Conservation (phyloP, 768 basidiomycete genomes). For the Terana coerulea region DNA sequence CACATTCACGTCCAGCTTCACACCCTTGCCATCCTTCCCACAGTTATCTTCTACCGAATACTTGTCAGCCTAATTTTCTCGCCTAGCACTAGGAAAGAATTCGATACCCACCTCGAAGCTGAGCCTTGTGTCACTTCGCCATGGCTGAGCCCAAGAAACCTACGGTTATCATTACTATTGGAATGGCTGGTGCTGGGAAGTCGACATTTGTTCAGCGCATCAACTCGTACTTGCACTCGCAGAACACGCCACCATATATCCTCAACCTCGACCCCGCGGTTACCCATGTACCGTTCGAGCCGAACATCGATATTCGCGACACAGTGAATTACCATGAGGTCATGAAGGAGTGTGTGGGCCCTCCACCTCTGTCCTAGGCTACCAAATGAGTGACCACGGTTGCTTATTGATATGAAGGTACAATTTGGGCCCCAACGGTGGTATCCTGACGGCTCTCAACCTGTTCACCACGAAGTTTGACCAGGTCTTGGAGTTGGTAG, state of each 20-base stretch:
- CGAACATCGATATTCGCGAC: conserved; percentile 97
- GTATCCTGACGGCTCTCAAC: conserved; percentile 95
- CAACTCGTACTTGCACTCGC: conserved; percentile 84
- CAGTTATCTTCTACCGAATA: background rate
- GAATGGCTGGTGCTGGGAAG: conserved; percentile 97
- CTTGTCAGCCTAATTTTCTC: background rate
- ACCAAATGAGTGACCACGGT: conserved; percentile 8
- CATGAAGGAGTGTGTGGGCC: conserved; percentile 92
- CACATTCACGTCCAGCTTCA: too few species aligned
- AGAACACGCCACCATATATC: conserved; percentile 79
- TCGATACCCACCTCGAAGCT: background rate
- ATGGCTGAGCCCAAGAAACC: conserved; percentile 47
- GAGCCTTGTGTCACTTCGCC: background rate
- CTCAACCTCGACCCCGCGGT: conserved; percentile 98
- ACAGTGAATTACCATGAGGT: conserved; percentile 97
- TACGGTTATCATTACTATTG: conserved; percentile 83
- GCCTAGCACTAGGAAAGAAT: background rate
- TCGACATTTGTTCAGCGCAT: conserved; percentile 96
- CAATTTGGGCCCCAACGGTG: conserved; percentile 97
- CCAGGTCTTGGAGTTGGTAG: conserved; percentile 87
- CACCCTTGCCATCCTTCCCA: too few species aligned
- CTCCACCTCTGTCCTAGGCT: conserved; percentile 18
- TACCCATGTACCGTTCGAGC: conserved; percentile 83
- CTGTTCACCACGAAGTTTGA: conserved; percentile 99
- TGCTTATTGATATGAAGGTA: conserved; percentile 52